Percentiles rank a stretch among this genome's conserved stretches.
These are phyloP conservation scores for Wakefieldia striispora DNA, from an alignment of 768 basidiomycete genomes.

Conservation along the genomic window DNA sequence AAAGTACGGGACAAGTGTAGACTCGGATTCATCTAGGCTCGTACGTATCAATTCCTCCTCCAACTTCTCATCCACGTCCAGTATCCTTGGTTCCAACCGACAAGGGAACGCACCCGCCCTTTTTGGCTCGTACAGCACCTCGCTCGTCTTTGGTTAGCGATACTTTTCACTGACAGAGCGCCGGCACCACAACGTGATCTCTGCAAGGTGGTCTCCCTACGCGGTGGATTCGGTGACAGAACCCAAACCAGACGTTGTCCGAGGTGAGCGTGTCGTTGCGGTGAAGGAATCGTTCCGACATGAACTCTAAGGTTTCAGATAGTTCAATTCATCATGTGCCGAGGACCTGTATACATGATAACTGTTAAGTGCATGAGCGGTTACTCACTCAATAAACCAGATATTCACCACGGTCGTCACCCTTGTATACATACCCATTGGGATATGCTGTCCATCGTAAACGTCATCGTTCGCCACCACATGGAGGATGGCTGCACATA, in stretches of 20 bases:
- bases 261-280: constrained; percentile 11
- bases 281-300: constrained; percentile 33
- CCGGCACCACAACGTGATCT: constrained; percentile 17
- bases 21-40: not conserved
- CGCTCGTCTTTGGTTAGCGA: constrained; percentile 11
- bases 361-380: not conserved
- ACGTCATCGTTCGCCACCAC: constrained; percentile 8
- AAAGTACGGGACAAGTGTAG: no score
- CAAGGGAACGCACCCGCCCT: no score
- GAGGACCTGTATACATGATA: constrained; percentile 11
- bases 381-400: constrained; percentile 21
- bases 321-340: constrained; percentile 26
- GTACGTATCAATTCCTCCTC: constrained; percentile 9
- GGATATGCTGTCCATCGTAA: no score
- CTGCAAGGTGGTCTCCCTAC: constrained; percentile 17
- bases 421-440: constrained; percentile 13
- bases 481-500: constrained; percentile 12
- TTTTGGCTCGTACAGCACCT: constrained; percentile 7
- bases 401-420: constrained; percentile 26
- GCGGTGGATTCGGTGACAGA: constrained; percentile 22
- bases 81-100: constrained; percentile 11
- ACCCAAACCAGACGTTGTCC: constrained; percentile 19
- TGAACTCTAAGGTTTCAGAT: constrained; percentile 37
- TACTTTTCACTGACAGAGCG: constrained; percentile 15
- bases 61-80: constrained; percentile 7